phyloP scores from a whole-genome alignment of 805 yeast species.

The Candida insectorum region DNA sequence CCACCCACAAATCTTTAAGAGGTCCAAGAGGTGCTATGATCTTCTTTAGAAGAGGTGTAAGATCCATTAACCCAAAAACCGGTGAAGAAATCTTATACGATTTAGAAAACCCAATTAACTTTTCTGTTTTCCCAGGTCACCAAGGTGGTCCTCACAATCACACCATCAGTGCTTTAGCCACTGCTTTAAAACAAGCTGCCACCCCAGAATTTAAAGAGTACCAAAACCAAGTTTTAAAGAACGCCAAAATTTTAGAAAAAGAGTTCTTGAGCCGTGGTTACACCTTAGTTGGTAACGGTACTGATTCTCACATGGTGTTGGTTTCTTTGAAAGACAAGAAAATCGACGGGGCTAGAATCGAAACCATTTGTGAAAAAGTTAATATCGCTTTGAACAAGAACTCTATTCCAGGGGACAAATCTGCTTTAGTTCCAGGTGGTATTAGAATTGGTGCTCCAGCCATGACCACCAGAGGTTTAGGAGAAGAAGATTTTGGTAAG shows the following conservation, averaged over 20 bases:
- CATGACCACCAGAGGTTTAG: constrained; percentile 95
- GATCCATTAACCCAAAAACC: constrained; percentile 70
- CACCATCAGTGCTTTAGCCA: constrained; percentile 93
- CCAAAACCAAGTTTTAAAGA: constrained; percentile 77
- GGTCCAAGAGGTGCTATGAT: constrained; percentile 99
- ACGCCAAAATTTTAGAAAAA: constrained; percentile 73
- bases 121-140: constrained; percentile 98
- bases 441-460: constrained; percentile 98
- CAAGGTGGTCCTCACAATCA: constrained; percentile 99
- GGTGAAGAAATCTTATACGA: constrained; percentile 86
- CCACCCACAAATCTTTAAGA: constrained; percentile 95
- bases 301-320: constrained; percentile 90
- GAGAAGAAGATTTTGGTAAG: constrained; percentile 68
- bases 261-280: constrained; percentile 65
- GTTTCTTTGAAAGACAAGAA: constrained; percentile 74
- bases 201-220: constrained; percentile 85
- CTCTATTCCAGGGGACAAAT: constrained; percentile 93
- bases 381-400: constrained; percentile 96
- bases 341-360: constrained; percentile 95
- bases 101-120: constrained; percentile 87
- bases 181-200: constrained; percentile 88
- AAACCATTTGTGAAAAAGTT: constrained; percentile 80
- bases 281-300: constrained; percentile 85
- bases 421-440: constrained; percentile 95
- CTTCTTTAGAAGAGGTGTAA: constrained; percentile 91